Conservation (phyloP, 2,329 filamentous ascomycete genomes). For the Cytospora chrysosperma region DNA sequence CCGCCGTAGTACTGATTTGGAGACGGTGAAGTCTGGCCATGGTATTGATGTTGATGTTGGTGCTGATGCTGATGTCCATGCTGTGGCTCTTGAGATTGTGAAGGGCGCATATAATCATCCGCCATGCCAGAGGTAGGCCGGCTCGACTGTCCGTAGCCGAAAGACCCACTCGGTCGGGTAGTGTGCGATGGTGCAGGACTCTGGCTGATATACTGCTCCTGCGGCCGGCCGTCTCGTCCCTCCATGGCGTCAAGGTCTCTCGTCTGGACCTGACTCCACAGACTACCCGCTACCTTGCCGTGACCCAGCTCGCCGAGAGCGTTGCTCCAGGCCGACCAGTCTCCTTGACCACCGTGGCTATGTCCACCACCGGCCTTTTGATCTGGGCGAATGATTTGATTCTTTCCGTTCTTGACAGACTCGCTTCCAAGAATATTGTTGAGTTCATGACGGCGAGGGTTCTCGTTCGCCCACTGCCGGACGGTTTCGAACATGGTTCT, state of each 20-base stretch:
- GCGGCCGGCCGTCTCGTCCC: constrained; percentile 41
- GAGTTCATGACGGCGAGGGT: constrained; percentile 65
- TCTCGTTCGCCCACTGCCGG: constrained; percentile 72
- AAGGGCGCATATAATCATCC: constrained; percentile 23
- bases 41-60: constrained; percentile 26
- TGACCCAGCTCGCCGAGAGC: constrained; percentile 41
- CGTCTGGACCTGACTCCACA: constrained; percentile 62
- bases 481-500: constrained; percentile 87
- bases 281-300: constrained; percentile 57
- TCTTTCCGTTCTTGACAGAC: constrained; percentile 78
- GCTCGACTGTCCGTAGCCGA: constrained; percentile 13
- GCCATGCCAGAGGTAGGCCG: constrained; percentile 15
- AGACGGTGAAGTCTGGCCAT: constrained; percentile 34
- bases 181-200: constrained; percentile 23
- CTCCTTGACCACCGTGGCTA: constrained; percentile 26
- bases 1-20: constrained; percentile 33
- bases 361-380: constrained; percentile 34
- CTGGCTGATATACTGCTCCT: constrained; percentile 28
- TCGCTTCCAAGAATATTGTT: constrained; percentile 78
- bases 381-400: constrained; percentile 58
- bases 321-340: constrained; percentile 40
- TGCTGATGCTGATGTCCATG: constrained; percentile 22
- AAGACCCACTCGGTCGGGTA: constrained; percentile 26
- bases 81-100: constrained; percentile 24
- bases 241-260: constrained; percentile 58